Base-by-base conservation (phyloP, 352 stramenopile genomes). In the Pythium aquatile region DNA sequence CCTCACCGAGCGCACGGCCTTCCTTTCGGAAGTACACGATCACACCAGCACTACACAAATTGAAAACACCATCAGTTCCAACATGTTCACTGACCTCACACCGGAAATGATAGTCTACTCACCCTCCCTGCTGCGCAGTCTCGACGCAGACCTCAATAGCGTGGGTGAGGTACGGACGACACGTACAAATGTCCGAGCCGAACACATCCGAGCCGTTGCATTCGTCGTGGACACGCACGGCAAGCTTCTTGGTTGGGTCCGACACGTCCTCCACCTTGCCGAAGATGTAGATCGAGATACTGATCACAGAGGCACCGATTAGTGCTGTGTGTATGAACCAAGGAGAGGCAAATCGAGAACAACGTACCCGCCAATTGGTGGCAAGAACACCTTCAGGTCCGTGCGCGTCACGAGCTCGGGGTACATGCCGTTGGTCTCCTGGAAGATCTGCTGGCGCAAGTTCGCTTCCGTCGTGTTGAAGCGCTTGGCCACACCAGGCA, bases 391-490 rank as follows among this genome's bases (percentile, higher is more conserved):
- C 74, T 99, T 99, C 58, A 99, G 87, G 69, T 99, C 98, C 20
- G 96, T 97, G 53, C 98, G 85, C 14, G 98, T 99, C 62, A 99
- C 97, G 7, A 99, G 75, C 78, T 99, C 97, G 5, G 98, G 98
- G 75, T 99, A 99, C 97, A 99, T 99, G 67, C 97, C 98, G 77
- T 99, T 99, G 39, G 97, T 99, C 82, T 99, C 98, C 58, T 97
- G 91, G 81, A 99, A 99, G 55, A 99, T 98, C 42, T 96, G 88
- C 73, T 99, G 92, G 40, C 98, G 94, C 40, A 99, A 77, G 66
- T 97, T 88, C 6, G 79, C 71, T 72, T 99, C 97, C 2, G 94
- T 97, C 57, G 94, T 98, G 74, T 97, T 97, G 75, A 99, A 99
- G 58, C 98, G 94, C 70, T 98, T 96, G 49, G 98, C 97, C 58